Evolutionary conservation across 164 flowering plant species (phyloP).

Genomic region (Houttuynia cordata): DNA sequence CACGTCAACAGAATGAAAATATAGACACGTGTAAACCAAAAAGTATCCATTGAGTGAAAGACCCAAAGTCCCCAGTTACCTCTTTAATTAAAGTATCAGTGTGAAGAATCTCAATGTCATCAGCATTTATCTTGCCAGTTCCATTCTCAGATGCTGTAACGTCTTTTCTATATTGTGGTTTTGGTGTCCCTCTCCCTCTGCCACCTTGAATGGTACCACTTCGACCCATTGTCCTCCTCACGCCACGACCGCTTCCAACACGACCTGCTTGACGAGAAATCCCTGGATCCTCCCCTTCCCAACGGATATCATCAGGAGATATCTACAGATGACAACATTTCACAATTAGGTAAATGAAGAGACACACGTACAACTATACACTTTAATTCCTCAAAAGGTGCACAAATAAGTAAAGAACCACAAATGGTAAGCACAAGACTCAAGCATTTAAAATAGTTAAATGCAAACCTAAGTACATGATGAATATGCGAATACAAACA

Average conservation of each 20-base stretch:
- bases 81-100: conserved; percentile 86
- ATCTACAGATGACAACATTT: conserved; percentile 30
- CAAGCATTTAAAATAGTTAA: too few relatives aligned
- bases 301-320: conserved; percentile 74
- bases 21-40: not conserved
- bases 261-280: conserved; percentile 44
- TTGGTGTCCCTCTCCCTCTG: conserved; percentile 60
- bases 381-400: too few relatives aligned
- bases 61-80: conserved; percentile 23
- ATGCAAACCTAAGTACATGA: too few relatives aligned
- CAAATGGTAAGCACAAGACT: too few relatives aligned
- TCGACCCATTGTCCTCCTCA: conserved; percentile 43
- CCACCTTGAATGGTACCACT: conserved; percentile 50
- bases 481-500: too few relatives aligned
- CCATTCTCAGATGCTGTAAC: conserved; percentile 62
- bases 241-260: conserved; percentile 64
- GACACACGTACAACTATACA: too few relatives aligned
- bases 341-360: not conserved
- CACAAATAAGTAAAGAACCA: too few relatives aligned
- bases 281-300: conserved; percentile 79
- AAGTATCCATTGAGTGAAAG: not conserved
- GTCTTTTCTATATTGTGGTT: conserved; percentile 46
- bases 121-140: conserved; percentile 47
- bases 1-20: not conserved
- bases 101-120: conserved; percentile 71